Percentiles rank a stretch among this genome's conserved stretches.
Evolutionary conservation across 257 asterid species (phyloP).

Genomic region (Solanum verrucosum): DNA sequence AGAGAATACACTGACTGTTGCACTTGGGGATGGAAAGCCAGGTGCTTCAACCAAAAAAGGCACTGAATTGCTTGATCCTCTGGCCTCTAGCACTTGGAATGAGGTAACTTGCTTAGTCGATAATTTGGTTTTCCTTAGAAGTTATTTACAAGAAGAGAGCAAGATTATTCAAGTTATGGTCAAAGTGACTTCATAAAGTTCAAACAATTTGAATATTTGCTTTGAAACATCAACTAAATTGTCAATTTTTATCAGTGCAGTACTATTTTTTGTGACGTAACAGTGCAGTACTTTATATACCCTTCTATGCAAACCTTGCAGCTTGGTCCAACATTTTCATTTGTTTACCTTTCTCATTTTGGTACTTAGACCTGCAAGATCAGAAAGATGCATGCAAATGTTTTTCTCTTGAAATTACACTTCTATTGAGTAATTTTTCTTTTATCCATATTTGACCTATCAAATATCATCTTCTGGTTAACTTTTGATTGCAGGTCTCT

Average conservation of each 20-base stretch:
- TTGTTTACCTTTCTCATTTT: background rate
- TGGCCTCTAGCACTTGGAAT: conserved; percentile 88
- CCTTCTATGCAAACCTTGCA: background rate
- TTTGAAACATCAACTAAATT: background rate
- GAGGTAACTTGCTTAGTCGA: conserved; percentile 33
- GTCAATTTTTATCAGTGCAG: background rate
- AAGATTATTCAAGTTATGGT: background rate
- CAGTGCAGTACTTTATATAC: background rate
- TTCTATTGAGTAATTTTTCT: background rate
- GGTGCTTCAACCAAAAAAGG: conserved; percentile 46
- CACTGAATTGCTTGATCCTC: conserved; percentile 46
- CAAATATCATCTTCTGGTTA: background rate
- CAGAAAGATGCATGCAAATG: background rate
- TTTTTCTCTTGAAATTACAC: background rate
- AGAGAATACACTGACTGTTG: conserved; percentile 54
- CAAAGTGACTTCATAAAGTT: background rate
- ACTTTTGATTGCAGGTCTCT: conserved; percentile 40
- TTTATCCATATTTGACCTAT: background rate
- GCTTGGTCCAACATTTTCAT: background rate
- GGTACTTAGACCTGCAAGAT: background rate
- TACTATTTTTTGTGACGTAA: background rate
- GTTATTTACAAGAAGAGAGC: background rate
- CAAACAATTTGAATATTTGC: background rate
- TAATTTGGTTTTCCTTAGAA: background rate
- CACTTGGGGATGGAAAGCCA: conserved; percentile 58